Percentiles rank a stretch among this genome's conserved stretches.
phyloP scores from a whole-genome alignment of 202 grass and related monocot species.

The Carex arenaria region DNA sequence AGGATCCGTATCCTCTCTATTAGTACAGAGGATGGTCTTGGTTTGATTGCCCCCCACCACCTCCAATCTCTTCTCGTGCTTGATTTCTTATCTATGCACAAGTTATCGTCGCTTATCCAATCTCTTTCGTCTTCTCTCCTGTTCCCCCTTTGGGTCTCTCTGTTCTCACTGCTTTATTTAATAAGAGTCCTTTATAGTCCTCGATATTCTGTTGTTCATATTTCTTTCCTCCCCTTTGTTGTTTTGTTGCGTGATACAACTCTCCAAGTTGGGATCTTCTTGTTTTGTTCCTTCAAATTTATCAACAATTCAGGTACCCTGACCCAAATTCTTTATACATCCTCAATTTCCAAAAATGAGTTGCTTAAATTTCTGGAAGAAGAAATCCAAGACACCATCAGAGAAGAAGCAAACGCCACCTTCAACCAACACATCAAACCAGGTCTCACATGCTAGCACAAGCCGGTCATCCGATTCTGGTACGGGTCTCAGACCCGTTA shows the following conservation, averaged over 20 bases:
- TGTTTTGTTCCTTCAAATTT: background rate
- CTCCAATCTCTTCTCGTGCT: background rate
- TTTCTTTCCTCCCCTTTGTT: background rate
- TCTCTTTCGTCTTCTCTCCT: background rate
- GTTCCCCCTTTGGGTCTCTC: background rate
- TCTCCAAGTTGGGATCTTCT: background rate
- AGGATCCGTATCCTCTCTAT: background rate
- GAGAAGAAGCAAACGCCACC: constrained; percentile 4
- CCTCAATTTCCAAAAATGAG: constrained; percentile 29
- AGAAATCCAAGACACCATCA: background rate
- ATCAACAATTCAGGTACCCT: background rate
- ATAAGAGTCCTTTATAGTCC: background rate
- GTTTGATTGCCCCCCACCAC: too few species aligned
- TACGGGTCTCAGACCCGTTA: constrained; percentile 33
- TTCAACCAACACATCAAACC: constrained; percentile 12
- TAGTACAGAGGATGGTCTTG: background rate
- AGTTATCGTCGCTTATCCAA: background rate
- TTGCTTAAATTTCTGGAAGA: constrained; percentile 55
- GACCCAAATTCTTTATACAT: background rate
- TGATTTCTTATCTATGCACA: background rate
- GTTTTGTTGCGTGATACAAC: background rate
- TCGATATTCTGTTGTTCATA: constrained; percentile 6
- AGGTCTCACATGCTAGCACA: constrained; percentile 47
- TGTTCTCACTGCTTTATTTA: constrained; percentile 5
- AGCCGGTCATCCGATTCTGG: constrained; percentile 70